Base-by-base conservation (phyloP, 1,139 yeast genomes). In the Casaregolazyma suthepensis region DNA sequence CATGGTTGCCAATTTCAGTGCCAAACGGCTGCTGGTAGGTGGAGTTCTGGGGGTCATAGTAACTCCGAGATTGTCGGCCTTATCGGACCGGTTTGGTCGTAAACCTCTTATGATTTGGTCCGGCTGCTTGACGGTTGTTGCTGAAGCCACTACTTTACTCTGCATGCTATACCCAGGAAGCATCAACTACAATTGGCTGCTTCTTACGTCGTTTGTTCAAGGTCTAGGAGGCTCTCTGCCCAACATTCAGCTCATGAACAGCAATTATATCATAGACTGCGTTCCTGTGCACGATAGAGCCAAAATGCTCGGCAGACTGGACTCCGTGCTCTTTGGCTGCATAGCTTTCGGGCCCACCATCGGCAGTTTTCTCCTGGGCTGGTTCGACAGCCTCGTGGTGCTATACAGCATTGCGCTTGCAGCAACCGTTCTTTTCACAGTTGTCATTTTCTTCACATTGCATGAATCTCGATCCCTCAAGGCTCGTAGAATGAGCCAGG, bases 51-150 rank as follows among this genome's bases (percentile, higher is more conserved):
- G 65, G 1, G 58, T 65, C 18, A 43, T 65, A 19, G 55, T 57
- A 5, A 58, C 60, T 9, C 69, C 69, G 3, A 53, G 77, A 58
- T 64, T 82, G 10, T 88, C 89, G 0, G 77, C 79, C n/a, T 62
- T 80, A 37, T 81, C 88, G 3, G 94, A 87, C 66, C 70, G 76
- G 45, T 72, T 76, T 56, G 95, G 95, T 0, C 71, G 94, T 48
- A 79, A 74, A 56, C 71, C 81, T 37, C 58, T 83, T 18, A 59
- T 77, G 5, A 46, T 76, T 4, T 70, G 72, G 54, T 63, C 74
- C 19, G 61, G 69, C 1, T 20, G 59, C 2, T 55, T 71, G 17
- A 55, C 70, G 1, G 46, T 73, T 12, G 3, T 66, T 7, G 70
- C 75, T 0, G 65, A 62, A 35, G 6, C 54, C 18, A 49, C 70